Percentiles rank a stretch among this genome's conserved stretches.
Evolutionary conservation across 148 eudicot genomes (phyloP).

Genomic region (Polygonum aviculare): DNA sequence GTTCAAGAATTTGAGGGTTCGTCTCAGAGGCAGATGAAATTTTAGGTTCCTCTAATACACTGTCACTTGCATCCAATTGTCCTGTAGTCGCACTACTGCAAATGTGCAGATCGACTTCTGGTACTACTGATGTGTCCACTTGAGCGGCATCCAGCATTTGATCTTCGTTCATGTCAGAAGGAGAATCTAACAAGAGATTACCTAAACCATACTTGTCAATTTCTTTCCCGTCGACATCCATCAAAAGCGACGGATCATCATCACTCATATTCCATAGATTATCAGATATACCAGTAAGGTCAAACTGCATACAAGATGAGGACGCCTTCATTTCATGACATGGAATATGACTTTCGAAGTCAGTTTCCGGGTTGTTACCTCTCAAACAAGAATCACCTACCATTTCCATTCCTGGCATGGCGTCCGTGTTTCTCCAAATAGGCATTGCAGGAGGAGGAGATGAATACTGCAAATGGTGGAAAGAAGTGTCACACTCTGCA

Average conservation of each 20-base stretch:
- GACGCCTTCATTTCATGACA: conserved; percentile 21
- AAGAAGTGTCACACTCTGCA: conserved; percentile 41
- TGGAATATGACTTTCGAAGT: conserved; percentile 18
- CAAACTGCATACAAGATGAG: conserved; percentile 21
- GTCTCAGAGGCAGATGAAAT: conserved; percentile 25
- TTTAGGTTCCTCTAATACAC: conserved; percentile 20
- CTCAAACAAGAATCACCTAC: conserved; percentile 20
- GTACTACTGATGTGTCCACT: conserved; percentile 19
- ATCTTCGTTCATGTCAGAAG: conserved; percentile 24
- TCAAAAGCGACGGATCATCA: conserved; percentile 25
- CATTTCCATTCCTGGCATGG: conserved; percentile 30
- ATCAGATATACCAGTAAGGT: conserved; percentile 24
- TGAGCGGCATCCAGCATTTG: conserved; percentile 23
- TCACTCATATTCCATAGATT: conserved; percentile 26
- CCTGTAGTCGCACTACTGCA: conserved; percentile 19
- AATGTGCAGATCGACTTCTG: conserved; percentile 19
- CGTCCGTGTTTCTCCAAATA: conserved; percentile 48
- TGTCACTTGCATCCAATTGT: conserved; percentile 16
- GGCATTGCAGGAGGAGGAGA: conserved; percentile 44
- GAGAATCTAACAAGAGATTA: conserved; percentile 41
- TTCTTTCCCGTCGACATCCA: conserved; percentile 42
- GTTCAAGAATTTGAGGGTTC: conserved; percentile 29
- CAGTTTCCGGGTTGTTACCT: conserved; percentile 23
- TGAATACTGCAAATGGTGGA: conserved; percentile 42
- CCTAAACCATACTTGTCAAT: conserved; percentile 30